Conservation (phyloP, 331 rosid species). For the Quercus lobata region DNA sequence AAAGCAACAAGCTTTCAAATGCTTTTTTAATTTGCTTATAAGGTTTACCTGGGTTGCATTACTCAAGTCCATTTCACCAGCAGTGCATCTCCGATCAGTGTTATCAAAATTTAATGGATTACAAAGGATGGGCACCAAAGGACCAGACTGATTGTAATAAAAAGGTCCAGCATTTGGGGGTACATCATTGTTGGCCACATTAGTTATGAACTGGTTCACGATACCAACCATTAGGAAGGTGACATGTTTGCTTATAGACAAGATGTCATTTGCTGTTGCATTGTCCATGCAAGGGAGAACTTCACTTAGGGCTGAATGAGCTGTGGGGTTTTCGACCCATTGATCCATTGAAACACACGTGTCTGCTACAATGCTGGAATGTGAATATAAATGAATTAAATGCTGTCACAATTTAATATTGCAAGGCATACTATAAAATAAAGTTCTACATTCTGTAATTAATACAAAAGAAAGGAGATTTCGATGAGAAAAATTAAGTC, state of each 20-base stretch:
- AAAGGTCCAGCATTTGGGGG: slow-evolving; percentile 11
- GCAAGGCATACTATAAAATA: no score
- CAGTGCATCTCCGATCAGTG: slow-evolving; percentile 34
- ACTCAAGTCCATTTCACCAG: slow-evolving; percentile 23
- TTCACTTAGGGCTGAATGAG: slow-evolving; percentile 12
- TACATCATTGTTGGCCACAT: slow-evolving; percentile 16
- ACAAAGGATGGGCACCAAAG: slow-evolving; percentile 48
- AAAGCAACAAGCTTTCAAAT: no score
- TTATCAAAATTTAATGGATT: slow-evolving; percentile 37
- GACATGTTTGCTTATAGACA: slow-evolving; percentile 6
- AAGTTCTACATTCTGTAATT: no score
- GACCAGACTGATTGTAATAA: slow-evolving; percentile 65
- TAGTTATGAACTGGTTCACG: neutral
- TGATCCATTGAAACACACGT: slow-evolving; percentile 31
- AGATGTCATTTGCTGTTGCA: neutral
- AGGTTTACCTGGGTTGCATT: slow-evolving; percentile 39
- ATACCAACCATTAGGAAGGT: neutral
- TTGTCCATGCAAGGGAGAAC: slow-evolving; percentile 28
- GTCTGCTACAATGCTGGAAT: slow-evolving; percentile 21
- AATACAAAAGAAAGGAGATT: no score
- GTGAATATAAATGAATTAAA: no score
- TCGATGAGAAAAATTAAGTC: no score
- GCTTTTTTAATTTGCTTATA: no score
- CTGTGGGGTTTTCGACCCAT: slow-evolving; percentile 25
- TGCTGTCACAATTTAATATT: no score